phyloP scores from a whole-genome alignment of 2,329 filamentous ascomycete genomes.

The Xylariaceae sp. region DNA sequence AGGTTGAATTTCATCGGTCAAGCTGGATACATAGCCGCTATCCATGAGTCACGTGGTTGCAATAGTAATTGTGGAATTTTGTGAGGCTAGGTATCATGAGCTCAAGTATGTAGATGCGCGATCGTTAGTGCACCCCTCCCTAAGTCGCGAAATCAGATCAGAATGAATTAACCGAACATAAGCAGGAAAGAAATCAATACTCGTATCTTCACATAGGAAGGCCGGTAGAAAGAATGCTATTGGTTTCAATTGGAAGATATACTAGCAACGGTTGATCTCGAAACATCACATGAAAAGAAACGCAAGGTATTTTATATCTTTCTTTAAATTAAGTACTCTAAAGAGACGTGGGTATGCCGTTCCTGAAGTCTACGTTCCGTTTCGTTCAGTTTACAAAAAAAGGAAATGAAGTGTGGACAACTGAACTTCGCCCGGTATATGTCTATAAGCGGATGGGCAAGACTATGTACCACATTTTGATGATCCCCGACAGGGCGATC shows the following conservation, averaged over 20 bases:
- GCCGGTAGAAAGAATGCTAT: no score
- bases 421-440: conserved; percentile 28
- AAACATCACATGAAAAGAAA: conserved; percentile 8
- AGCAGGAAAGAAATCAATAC: no score
- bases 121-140: no score
- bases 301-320: conserved; percentile 31
- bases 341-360: conserved; percentile 37
- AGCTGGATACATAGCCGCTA: no score
- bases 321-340: conserved; percentile 37
- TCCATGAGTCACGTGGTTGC: neutral
- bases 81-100: no score
- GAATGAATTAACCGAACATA: no score
- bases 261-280: no score
- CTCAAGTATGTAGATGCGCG: no score
- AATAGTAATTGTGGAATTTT: no score
- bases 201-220: no score
- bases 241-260: no score
- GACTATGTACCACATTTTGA: conserved; percentile 34
- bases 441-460: conserved; percentile 35
- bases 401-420: conserved; percentile 36
- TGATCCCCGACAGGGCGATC: conserved; percentile 23
- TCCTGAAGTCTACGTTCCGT: conserved; percentile 36
- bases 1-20: neutral
- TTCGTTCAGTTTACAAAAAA: conserved; percentile 42
- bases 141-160: no score